phyloP scores from a whole-genome alignment of 352 stramenopile genomes.

The Phytophthora syringae region DNA sequence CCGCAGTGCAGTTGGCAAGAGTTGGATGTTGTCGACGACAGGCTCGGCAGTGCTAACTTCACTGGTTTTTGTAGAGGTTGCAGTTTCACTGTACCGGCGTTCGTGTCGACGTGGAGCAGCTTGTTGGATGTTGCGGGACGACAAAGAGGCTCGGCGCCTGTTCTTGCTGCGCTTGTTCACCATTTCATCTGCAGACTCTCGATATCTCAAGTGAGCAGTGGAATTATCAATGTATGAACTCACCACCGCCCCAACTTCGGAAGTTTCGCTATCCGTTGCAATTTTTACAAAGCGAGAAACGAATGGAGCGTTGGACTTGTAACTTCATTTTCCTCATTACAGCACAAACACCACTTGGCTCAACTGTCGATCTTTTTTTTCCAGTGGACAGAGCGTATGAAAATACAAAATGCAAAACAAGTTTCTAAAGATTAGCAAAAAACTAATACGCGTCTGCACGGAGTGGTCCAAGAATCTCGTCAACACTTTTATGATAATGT shows the following conservation, averaged over 20 bases:
- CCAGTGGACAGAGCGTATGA: too few species aligned
- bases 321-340: too few species aligned
- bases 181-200: too few species aligned
- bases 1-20: constrained; percentile 4
- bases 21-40: constrained; percentile 21
- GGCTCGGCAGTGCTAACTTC: constrained; percentile 30
- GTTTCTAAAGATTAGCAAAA: too few species aligned
- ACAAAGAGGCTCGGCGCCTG: constrained; percentile 20
- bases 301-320: constrained; percentile 19
- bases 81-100: constrained; percentile 22
- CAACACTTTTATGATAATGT: too few species aligned
- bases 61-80: constrained; percentile 27
- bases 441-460: too few species aligned
- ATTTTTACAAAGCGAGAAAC: constrained; percentile 10
- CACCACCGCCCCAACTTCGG: not conserved
- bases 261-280: constrained; percentile 21
- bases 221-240: too few species aligned
- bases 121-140: constrained; percentile 12
- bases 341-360: too few species aligned
- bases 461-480: too few species aligned
- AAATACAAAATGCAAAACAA: too few species aligned
- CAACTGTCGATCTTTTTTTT: too few species aligned
- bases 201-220: too few species aligned
- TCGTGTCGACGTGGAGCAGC: not conserved
- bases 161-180: constrained; percentile 37